These are phyloP conservation scores for Malassezia vespertilionis DNA, from an alignment of 1,284 basidiomycete genomes.

Conservation along the genomic window DNA sequence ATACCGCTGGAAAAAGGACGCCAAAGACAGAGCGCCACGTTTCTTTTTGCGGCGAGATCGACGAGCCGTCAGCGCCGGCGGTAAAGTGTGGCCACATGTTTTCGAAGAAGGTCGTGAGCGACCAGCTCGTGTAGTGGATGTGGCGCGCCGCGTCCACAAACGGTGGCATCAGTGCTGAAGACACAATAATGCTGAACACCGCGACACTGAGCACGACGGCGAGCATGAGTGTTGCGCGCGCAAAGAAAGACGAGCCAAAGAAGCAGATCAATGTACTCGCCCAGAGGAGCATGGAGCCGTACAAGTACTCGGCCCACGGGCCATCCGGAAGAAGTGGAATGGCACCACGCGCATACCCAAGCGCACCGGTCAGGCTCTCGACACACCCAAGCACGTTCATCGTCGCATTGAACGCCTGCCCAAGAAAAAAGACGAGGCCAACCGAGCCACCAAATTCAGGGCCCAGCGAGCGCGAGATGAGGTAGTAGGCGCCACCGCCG, in stretches of 20 bases:
- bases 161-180: constrained; percentile 32
- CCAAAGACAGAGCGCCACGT: constrained; percentile 44
- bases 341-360: constrained; percentile 28
- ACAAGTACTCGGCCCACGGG: constrained; percentile 39
- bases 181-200: constrained; percentile 40
- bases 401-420: constrained; percentile 42
- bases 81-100: constrained; percentile 44
- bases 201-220: constrained; percentile 36
- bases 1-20: constrained; percentile 45
- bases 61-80: constrained; percentile 39
- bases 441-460: constrained; percentile 47
- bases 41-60: constrained; percentile 24
- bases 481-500: constrained; percentile 45
- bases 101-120: constrained; percentile 29
- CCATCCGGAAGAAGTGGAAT: constrained; percentile 38
- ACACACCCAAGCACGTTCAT: constrained; percentile 47
- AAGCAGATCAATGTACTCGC: constrained; percentile 39
- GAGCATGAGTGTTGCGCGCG: constrained; percentile 36
- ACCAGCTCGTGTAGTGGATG: constrained; percentile 44
- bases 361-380: constrained; percentile 40
- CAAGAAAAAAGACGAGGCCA: constrained; percentile 44
- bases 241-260: constrained; percentile 40
- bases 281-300: constrained; percentile 38
- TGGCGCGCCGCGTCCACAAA: constrained; percentile 39
- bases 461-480: constrained; percentile 44